Conservation (phyloP, 345 rosid genomes). For the Populus tremula region DNA sequence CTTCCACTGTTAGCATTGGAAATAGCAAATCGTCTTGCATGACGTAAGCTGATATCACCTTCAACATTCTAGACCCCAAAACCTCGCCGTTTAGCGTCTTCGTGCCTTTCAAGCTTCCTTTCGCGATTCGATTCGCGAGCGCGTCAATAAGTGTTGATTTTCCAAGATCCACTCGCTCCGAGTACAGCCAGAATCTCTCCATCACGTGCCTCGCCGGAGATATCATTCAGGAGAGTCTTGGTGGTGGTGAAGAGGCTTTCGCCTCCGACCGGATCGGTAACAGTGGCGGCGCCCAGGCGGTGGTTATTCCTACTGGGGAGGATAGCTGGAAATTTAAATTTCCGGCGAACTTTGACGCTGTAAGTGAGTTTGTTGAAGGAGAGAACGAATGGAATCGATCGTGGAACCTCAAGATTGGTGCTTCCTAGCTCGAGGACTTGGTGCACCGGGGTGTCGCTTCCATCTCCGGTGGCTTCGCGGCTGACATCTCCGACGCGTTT, state of each 20-base stretch:
- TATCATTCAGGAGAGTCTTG: constrained; percentile 68
- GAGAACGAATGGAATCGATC: constrained; percentile 61
- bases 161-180: constrained; percentile 87
- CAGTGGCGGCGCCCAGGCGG: constrained; percentile 19
- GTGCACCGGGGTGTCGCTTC: constrained; percentile 71
- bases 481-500: constrained; percentile 68
- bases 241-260: constrained; percentile 40
- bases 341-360: constrained; percentile 58
- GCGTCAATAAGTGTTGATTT: constrained; percentile 85
- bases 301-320: constrained; percentile 15
- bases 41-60: constrained; percentile 86
- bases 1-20: constrained; percentile 90
- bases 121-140: constrained; percentile 76
- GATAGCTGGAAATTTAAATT: constrained; percentile 39
- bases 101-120: constrained; percentile 68
- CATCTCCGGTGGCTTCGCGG: constrained; percentile 57
- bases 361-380: constrained; percentile 74
- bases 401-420: constrained; percentile 23
- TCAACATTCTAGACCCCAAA: constrained; percentile 67
- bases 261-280: constrained; percentile 36
- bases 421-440: constrained; percentile 38
- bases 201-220: constrained; percentile 82
- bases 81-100: constrained; percentile 66
- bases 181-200: constrained; percentile 91
- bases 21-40: constrained; percentile 88